Evolutionary conservation across 768 basidiomycete species (phyloP), one percentile per base, ranked within the genome.

Genomic region (Leccinum barrowsii): DNA sequence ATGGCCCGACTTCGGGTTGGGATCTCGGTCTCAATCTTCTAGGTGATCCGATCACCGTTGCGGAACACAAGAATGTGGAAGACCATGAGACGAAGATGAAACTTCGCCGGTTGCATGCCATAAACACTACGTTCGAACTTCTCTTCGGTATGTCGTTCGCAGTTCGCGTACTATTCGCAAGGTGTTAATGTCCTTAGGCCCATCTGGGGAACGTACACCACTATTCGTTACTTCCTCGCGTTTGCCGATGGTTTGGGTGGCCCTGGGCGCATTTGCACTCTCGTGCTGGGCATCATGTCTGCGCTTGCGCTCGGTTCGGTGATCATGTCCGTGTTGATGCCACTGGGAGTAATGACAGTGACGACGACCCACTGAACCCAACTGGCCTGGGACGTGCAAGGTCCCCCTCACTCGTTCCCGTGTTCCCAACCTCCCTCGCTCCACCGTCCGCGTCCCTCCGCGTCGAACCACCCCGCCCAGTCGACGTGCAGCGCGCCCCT

Each of bases 151-250:
- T 58, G 71, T 52, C 21, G 34, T 59, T 56, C 50, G 11, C 32
- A 22, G 48, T 70, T 7, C 35, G 34, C 51, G 53, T 17, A 7
- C 47, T 7, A 4, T 19, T 21, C 17, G 49, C 59, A 19, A 59
- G 28, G 4, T 47, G 21, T 24, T 24, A 24, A 21, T 42, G 10
- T 52, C 13, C 12, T 2, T 55, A 88, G 86, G 74, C 59, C 24
- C 26, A 68, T 67, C 28, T 91, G 87, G 85, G 79, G 82, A 26
- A 67, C 76, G 7, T 90, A 87, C 68, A 85, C 80, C 59, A 76
- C 81, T 6, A 69, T 84, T 54, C 85, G 88, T 47, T 92, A 90
- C 67, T 85, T 80, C 64, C 64, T 89, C 11, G 84, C 86, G 4
- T 86, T 80, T 63, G 74, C 73, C 5, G 78, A 79, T 49, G 73